These are phyloP conservation scores for Colletotrichum tropicale DNA, from an alignment of 2,329 filamentous ascomycete species.

Conservation along the genomic window DNA sequence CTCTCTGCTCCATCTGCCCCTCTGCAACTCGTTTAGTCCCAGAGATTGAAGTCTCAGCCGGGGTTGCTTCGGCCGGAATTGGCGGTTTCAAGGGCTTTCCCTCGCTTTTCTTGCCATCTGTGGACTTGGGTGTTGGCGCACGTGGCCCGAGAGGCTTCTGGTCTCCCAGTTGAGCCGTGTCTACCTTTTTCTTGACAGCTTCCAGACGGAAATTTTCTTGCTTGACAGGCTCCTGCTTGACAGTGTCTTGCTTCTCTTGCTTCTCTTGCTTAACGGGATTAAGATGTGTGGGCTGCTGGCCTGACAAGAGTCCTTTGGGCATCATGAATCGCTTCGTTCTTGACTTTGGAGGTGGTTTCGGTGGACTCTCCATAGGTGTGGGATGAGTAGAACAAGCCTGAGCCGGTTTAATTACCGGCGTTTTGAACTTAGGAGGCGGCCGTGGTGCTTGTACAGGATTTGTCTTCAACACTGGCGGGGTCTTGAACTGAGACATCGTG, in stretches of 20 bases:
- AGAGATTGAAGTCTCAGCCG: background rate
- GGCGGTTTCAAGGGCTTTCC: background rate
- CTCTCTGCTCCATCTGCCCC: background rate
- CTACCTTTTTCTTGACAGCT: background rate
- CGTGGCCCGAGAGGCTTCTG: background rate
- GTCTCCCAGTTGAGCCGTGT: background rate
- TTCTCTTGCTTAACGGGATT: background rate
- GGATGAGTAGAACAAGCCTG: background rate
- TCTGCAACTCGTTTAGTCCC: background rate
- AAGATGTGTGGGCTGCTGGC: background rate
- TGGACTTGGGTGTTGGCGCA: background rate
- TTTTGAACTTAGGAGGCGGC: background rate
- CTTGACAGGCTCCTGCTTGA: too few relatives aligned
- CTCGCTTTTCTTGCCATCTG: background rate
- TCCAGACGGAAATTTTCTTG: background rate
- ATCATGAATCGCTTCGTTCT: conserved; percentile 17
- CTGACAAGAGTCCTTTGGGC: background rate
- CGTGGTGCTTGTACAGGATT: background rate
- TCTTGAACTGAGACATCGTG: background rate
- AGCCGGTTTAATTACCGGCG: background rate
- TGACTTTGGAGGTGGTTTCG: background rate
- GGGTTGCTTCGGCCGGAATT: background rate
- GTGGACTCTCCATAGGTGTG: background rate
- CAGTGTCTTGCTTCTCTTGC: background rate
- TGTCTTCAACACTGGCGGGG: background rate